Evolutionary conservation across 2,329 filamentous ascomycete genomes (phyloP), one percentile per base, ranked within the genome.

Genomic region (Polytolypa hystricis): DNA sequence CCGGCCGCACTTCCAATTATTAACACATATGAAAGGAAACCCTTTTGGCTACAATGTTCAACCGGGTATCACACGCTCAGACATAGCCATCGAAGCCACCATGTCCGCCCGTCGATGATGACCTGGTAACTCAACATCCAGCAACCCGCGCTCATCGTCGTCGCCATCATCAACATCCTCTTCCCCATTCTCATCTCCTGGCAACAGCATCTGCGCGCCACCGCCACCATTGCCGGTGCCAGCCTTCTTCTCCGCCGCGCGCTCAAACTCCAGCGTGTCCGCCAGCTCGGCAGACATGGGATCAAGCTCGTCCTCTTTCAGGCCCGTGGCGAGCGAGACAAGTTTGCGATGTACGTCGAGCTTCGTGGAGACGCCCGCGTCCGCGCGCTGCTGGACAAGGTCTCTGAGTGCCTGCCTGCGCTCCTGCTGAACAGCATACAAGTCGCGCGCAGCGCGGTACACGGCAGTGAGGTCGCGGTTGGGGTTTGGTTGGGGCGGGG

Each of bases 261-360:
- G 54, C 37, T 62, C 58, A 38, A 64, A 64, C 40, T 66, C 62
- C 28, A 67, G 47, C 11, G 60, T 63, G 40, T 64, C 61, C 5
- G 63, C 57, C 38, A 67, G 44, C 42, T 67, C 64, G 19, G 55
- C 60, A 5, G 62, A 58, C 62, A 67, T 66, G 2, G 56, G 60
- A 39, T 67, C 64, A 7, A 67, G 50, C 14, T 66, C 62, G 34
- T 66, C 62, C 44, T 67, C 64, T 40, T 61, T 62, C 14, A 67
- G 48, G 0, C 63, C 62, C 1, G 64, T 67, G 9, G 64, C 64
- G 31, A 67, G 54, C 33, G 62, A 55, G 11, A 67, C 64, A 4
- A 67, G 53, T 42, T 60, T 66, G 30, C 64, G 58, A 44, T 66
- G 62, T 42, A 65, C 62, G 35, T 65, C 62, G 14, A 66, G 57